These are phyloP conservation scores for Neurospora terricola DNA, from an alignment of 495 filamentous ascomycete genomes.

Conservation along the genomic window DNA sequence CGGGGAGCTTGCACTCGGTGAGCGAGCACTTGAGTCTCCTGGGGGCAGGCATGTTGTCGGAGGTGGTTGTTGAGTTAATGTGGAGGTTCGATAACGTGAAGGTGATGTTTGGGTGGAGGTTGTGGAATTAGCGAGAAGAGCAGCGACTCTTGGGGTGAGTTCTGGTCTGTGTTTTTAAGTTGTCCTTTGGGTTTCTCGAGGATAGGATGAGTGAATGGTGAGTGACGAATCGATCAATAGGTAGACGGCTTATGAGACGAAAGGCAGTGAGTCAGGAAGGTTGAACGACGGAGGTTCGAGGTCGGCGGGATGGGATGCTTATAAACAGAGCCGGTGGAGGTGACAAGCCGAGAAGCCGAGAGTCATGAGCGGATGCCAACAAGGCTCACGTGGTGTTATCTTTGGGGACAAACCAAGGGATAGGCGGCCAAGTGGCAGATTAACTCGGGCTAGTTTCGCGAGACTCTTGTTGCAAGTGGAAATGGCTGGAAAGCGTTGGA, in stretches of 20 bases:
- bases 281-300: not conserved
- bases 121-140: slow-evolving; percentile 1
- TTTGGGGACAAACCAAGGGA: slow-evolving; percentile 1
- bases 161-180: not conserved
- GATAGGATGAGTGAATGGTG: slow-evolving; percentile 8
- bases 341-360: not conserved
- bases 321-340: slow-evolving; percentile 14
- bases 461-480: slow-evolving; percentile 13
- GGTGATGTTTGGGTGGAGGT: slow-evolving; percentile 11
- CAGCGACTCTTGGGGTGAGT: not conserved
- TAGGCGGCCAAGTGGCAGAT: slow-evolving; percentile 9
- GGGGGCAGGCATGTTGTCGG: slow-evolving; percentile 45
- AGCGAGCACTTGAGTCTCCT: slow-evolving; percentile 81
- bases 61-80: slow-evolving; percentile 6
- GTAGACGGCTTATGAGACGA: not conserved
- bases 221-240: not conserved
- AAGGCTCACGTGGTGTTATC: slow-evolving; percentile 14
- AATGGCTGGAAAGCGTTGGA: slow-evolving; percentile 23
- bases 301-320: slow-evolving; percentile 1
- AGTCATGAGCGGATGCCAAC: not conserved
- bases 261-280: not conserved
- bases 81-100: not conserved
- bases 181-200: not conserved
- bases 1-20: slow-evolving; percentile 76
- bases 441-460: slow-evolving; percentile 5